These are phyloP conservation scores for Mucor mucedo DNA, from an alignment of 371 early-diverging fungal genomes.

Conservation along the genomic window DNA sequence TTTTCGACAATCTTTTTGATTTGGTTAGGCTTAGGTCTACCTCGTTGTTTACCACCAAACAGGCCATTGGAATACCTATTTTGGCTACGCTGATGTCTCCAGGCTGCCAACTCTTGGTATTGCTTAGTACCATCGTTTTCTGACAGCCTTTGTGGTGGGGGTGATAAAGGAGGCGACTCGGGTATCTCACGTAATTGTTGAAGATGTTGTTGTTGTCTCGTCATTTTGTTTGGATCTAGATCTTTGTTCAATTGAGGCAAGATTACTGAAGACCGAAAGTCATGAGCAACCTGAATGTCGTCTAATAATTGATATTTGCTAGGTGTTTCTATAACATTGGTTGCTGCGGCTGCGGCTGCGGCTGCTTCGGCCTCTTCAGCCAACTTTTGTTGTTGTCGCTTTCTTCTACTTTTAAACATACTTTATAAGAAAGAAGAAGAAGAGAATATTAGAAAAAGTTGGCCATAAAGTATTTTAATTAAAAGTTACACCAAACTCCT, in stretches of 20 bases:
- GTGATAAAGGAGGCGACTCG: constrained; percentile 19
- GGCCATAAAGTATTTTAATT: too few relatives aligned
- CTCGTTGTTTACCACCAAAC: constrained; percentile 45
- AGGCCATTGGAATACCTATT: constrained; percentile 37
- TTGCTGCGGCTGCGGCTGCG: not conserved
- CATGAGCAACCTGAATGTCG: constrained; percentile 41
- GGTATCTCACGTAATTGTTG: constrained; percentile 17
- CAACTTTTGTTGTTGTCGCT: constrained; percentile 31
- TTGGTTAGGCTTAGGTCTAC: constrained; percentile 21
- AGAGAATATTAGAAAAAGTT: not conserved
- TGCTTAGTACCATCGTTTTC: constrained; percentile 22
- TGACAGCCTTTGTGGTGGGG: not conserved
- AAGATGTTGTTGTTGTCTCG: constrained; percentile 19
- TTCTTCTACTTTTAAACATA: constrained; percentile 13
- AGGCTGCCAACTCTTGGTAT: constrained; percentile 37
- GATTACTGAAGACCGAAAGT: constrained; percentile 55
- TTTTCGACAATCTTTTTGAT: not conserved
- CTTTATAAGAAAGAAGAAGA: not conserved
- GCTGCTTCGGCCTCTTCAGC: constrained; percentile 18
- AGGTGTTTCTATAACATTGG: not conserved
- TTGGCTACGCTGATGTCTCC: constrained; percentile 37
- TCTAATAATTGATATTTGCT: constrained; percentile 34
- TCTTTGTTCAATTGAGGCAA: constrained; percentile 40
- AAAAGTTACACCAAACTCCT: too few relatives aligned
- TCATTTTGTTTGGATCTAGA: constrained; percentile 12